phyloP scores from a whole-genome alignment of 176 grass and related monocot genomes.

The Chloris gayana region DNA sequence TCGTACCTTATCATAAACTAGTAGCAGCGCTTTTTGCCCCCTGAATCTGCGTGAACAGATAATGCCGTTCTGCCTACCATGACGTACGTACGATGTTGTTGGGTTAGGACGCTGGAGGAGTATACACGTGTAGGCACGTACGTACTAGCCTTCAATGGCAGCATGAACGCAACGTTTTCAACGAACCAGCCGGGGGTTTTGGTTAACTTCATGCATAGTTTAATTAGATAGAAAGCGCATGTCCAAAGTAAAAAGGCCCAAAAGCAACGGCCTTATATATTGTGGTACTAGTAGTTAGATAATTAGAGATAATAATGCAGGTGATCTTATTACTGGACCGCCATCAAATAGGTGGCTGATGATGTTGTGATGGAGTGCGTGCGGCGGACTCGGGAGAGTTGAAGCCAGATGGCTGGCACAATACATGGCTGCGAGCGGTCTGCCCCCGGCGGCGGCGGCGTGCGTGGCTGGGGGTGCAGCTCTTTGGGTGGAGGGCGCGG shows the following conservation, averaged over 20 bases:
- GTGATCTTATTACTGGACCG: not conserved
- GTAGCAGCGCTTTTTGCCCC: not conserved
- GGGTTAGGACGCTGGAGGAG: not conserved
- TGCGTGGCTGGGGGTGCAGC: not conserved
- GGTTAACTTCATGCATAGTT: not conserved
- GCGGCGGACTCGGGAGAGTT: not conserved
- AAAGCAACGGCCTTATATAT: not conserved
- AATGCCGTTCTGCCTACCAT: conserved; percentile 18
- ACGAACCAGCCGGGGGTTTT: not conserved
- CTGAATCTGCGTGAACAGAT: conserved; percentile 5
- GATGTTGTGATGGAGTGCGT: not conserved
- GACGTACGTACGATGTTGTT: not conserved
- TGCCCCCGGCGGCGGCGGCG: not conserved
- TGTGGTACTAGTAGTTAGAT: not conserved
- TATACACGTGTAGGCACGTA: not conserved
- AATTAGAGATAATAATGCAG: conserved; percentile 2
- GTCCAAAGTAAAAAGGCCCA: not conserved
- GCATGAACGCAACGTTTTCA: conserved; percentile 4
- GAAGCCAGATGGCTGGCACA: conserved; percentile 1
- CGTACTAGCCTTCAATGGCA: too few relatives aligned
- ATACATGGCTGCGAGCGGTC: not conserved
- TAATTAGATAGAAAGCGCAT: not conserved
- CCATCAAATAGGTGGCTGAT: not conserved
- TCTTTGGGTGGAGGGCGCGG: not conserved
- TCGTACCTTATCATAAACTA: conserved; percentile 17